phyloP scores from a whole-genome alignment of 345 rosid genomes.

The Trapa bicornis region DNA sequence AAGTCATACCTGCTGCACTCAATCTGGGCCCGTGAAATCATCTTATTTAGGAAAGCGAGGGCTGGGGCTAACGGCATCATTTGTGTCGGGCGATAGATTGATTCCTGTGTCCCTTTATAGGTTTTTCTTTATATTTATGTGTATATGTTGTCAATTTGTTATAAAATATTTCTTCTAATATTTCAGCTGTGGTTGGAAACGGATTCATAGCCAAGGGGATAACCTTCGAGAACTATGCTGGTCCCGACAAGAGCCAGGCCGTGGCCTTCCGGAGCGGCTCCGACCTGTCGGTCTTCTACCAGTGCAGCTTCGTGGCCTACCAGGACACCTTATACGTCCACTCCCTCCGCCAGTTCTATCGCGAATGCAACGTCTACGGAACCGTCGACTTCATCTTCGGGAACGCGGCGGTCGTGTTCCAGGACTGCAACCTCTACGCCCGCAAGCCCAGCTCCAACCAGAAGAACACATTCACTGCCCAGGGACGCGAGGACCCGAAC shows the following conservation, averaged over 20 bases:
- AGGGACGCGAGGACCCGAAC: slow-evolving; percentile 44
- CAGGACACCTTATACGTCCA: slow-evolving; percentile 74
- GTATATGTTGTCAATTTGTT: too few relatives aligned
- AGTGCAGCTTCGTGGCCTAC: slow-evolving; percentile 59
- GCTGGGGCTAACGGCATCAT: too few relatives aligned
- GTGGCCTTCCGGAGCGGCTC: slow-evolving; percentile 65
- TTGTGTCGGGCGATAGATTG: too few relatives aligned
- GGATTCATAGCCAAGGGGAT: slow-evolving; percentile 70
- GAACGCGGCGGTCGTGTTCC: slow-evolving; percentile 62
- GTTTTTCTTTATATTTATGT: too few relatives aligned
- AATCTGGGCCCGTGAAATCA: too few relatives aligned
- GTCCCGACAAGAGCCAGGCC: slow-evolving; percentile 73
- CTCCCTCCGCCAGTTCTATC: slow-evolving; percentile 55
- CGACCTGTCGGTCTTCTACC: slow-evolving; percentile 59
- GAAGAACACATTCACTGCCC: slow-evolving; percentile 55
- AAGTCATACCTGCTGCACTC: too few relatives aligned
- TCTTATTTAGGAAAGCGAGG: too few relatives aligned
- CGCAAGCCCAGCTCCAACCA: slow-evolving; percentile 51
- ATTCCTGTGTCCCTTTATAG: too few relatives aligned
- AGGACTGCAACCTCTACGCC: slow-evolving; percentile 55
- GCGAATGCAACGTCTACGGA: slow-evolving; percentile 67
- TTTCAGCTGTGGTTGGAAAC: slow-evolving; percentile 49
- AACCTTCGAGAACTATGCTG: slow-evolving; percentile 65
- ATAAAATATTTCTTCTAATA: too few relatives aligned
- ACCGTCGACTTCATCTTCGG: slow-evolving; percentile 69